phyloP scores from a whole-genome alignment of 345 rosid species.

The Hibiscus tridactylites region DNA sequence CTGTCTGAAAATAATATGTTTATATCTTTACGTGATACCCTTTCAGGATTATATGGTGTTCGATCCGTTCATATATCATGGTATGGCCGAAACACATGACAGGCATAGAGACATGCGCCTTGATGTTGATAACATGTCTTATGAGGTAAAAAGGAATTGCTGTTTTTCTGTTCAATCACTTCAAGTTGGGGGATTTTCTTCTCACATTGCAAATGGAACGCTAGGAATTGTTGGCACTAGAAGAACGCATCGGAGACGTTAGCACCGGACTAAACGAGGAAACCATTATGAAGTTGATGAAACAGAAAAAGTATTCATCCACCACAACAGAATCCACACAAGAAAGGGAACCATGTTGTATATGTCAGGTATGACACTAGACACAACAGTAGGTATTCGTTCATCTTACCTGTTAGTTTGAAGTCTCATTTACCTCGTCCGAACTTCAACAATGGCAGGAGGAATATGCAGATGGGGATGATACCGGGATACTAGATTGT shows the following conservation, averaged over 20 bases:
- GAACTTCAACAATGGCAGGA: slow-evolving; percentile 38
- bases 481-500: slow-evolving; percentile 67
- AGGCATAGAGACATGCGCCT: slow-evolving; percentile 90
- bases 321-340: slow-evolving; percentile 16
- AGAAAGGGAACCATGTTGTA: slow-evolving; percentile 75
- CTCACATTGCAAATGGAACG: slow-evolving; percentile 13
- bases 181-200: background rate
- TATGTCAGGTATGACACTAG: slow-evolving; percentile 62
- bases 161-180: background rate
- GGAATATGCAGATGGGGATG: slow-evolving; percentile 62
- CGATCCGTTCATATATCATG: slow-evolving; percentile 59
- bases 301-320: slow-evolving; percentile 35
- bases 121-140: slow-evolving; percentile 95
- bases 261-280: slow-evolving; percentile 81
- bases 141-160: slow-evolving; percentile 53
- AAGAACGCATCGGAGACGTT: slow-evolving; percentile 84
- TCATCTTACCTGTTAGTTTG: background rate
- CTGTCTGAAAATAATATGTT: background rate
- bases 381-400: background rate
- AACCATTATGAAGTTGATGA: slow-evolving; percentile 41
- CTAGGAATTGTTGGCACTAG: slow-evolving; percentile 83
- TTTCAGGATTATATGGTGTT: slow-evolving; percentile 76
- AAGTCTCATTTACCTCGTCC: background rate
- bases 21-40: slow-evolving; percentile 10
- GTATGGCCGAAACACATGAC: slow-evolving; percentile 74